Conservation (phyloP, 768 basidiomycete species). For the Calocybe gangraenosa region DNA sequence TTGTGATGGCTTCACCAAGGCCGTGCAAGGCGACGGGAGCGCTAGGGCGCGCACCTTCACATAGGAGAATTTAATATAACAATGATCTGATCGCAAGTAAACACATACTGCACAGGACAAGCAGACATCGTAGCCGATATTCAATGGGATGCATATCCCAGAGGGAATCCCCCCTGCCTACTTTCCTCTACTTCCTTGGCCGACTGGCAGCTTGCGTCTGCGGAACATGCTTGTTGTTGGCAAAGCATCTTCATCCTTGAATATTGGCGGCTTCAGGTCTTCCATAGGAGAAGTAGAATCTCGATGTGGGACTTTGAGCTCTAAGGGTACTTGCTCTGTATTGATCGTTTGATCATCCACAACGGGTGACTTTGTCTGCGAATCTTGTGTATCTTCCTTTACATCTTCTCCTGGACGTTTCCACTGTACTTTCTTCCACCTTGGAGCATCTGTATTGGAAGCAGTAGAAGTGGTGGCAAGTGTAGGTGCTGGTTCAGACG, state of each 20-base stretch:
- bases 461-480: slow-evolving; percentile 6
- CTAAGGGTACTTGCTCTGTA: not conserved
- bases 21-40: too few species aligned
- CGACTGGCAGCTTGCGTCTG: slow-evolving; percentile 26
- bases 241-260: slow-evolving; percentile 1
- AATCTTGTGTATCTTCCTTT: slow-evolving; percentile 3
- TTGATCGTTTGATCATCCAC: slow-evolving; percentile 12
- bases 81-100: too few species aligned
- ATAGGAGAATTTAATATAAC: too few species aligned
- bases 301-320: not conserved
- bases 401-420: slow-evolving; percentile 18
- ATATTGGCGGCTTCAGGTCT: slow-evolving; percentile 1
- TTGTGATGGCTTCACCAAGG: too few species aligned
- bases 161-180: not conserved
- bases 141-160: too few species aligned
- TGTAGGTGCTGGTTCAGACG: not conserved
- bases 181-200: slow-evolving; percentile 16
- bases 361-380: slow-evolving; percentile 19
- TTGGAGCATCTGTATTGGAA: slow-evolving; percentile 17
- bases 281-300: not conserved
- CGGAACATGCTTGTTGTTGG: slow-evolving; percentile 23
- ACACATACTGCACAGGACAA: too few species aligned
- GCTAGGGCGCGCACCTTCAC: too few species aligned
- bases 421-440: slow-evolving; percentile 35
- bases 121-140: too few species aligned